Conservation (phyloP, 805 yeast species). For the Yamadazyma insecticola region DNA sequence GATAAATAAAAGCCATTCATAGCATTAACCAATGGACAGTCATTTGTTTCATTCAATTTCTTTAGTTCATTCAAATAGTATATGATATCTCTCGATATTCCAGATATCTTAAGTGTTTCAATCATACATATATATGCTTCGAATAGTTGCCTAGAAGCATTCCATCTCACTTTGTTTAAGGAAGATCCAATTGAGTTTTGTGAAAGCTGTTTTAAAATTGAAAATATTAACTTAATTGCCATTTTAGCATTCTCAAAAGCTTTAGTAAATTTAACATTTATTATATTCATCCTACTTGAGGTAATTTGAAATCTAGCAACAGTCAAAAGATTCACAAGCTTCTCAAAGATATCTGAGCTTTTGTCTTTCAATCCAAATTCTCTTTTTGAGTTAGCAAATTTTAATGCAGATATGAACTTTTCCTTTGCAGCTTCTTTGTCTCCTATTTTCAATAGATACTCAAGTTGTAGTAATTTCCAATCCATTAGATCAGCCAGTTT, state of each 20-base stretch:
- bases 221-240: conserved; percentile 48
- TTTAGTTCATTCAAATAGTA: conserved; percentile 50
- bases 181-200: not conserved
- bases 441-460: conserved; percentile 16
- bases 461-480: conserved; percentile 28
- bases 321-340: conserved; percentile 22
- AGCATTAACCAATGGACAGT: conserved; percentile 9
- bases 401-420: conserved; percentile 19
- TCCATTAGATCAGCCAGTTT: conserved; percentile 13
- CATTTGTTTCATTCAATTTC: conserved; percentile 26
- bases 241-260: conserved; percentile 41
- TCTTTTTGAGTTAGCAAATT: conserved; percentile 20
- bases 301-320: conserved; percentile 34
- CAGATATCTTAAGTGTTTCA: conserved; percentile 40
- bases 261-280: conserved; percentile 15
- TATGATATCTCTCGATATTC: conserved; percentile 55
- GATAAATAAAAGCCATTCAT: conserved; percentile 5
- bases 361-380: conserved; percentile 16
- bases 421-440: conserved; percentile 16
- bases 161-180: conserved; percentile 15
- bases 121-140: conserved; percentile 38
- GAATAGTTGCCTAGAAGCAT: conserved; percentile 29
- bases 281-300: conserved; percentile 18
- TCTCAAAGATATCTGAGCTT: conserved; percentile 6
- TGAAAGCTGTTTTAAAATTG: conserved; percentile 39